Conservation (phyloP, 2,329 filamentous ascomycete species). For the Phyllosticta citrichinensis region DNA sequence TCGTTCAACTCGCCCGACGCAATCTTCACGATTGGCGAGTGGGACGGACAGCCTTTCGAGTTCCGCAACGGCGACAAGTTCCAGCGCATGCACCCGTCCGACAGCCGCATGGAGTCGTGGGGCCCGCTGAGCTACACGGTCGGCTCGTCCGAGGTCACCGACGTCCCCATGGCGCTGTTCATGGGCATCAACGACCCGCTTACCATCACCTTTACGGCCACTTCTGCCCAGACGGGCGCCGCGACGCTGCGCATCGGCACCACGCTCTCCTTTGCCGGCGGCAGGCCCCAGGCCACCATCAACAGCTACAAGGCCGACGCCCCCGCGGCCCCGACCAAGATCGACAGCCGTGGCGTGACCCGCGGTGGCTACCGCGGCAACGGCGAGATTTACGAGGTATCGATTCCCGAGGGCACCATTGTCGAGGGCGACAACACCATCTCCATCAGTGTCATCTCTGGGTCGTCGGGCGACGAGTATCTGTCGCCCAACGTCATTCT, state of each 20-base stretch:
- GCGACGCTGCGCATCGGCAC: slow-evolving; percentile 56
- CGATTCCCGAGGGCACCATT: slow-evolving; percentile 50
- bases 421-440: slow-evolving; percentile 53
- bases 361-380: slow-evolving; percentile 54
- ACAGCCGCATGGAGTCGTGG: slow-evolving; percentile 54
- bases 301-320: slow-evolving; percentile 43
- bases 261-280: slow-evolving; percentile 52
- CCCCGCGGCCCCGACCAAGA: slow-evolving; percentile 48
- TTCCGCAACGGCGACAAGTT: slow-evolving; percentile 60
- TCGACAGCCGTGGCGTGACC: slow-evolving; percentile 56
- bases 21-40: slow-evolving; percentile 55
- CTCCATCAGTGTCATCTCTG: slow-evolving; percentile 48
- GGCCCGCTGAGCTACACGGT: slow-evolving; percentile 51
- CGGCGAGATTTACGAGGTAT: slow-evolving; percentile 54
- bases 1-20: slow-evolving; percentile 36
- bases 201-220: slow-evolving; percentile 51
- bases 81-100: slow-evolving; percentile 58
- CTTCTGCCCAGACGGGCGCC: slow-evolving; percentile 36
- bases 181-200: slow-evolving; percentile 49
- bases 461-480: slow-evolving; percentile 45
- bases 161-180: slow-evolving; percentile 59
- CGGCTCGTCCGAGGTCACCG: slow-evolving; percentile 40
- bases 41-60: slow-evolving; percentile 49
- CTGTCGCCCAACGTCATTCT: slow-evolving; percentile 46
- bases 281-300: slow-evolving; percentile 46